Evolutionary conservation across 352 stramenopile species (phyloP), one percentile per base, ranked within the genome.

Genomic region (Globisporangium acanthophoron): DNA sequence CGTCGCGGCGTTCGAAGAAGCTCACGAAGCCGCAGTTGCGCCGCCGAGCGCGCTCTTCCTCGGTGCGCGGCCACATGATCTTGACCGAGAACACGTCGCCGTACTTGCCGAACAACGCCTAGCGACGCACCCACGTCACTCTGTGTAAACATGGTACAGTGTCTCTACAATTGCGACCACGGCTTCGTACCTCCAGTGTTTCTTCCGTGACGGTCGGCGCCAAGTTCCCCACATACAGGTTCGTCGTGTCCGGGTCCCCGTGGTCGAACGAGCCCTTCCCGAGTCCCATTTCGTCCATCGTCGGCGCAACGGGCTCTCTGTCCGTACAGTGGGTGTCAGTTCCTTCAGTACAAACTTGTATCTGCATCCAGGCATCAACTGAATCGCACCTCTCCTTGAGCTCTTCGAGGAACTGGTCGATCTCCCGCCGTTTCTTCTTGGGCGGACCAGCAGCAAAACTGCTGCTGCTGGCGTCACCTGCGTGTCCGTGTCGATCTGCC

Each of bases 1-100:
- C 90, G 56, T 96, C 81, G 21, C 65, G 47, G 15, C 89, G 75
- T 45, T 88, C 63, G 65, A 87, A 90, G 61, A 98, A 99, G 65
- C 87, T 98, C 27, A 99, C 94, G 77, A 99, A 99, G 31, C 90
- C 95, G 27, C 86, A 96, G 64, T 98, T 97, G 13, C 93, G 78
- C 49, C 83, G 88, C 39, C 94, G 84, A 18, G 70, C 67, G 50
- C 88, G 71, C 70, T 99, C 96, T 67, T 98, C 94, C 41, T 96
- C 82, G 0, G 87, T 97, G 29, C 96, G 80, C n/a, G 96, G 96
- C 95, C 95, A 99, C 96, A 99, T 99, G 67, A 99, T 97, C 69
- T 99, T 99, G 43, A 99, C 82, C 40, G 88, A 98, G 75, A 97
- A 92, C 31, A 98, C 80, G 43, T 93, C 76, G 61, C 96, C 96